phyloP scores from a whole-genome alignment of 768 basidiomycete genomes.

The Russula dissimulans region DNA sequence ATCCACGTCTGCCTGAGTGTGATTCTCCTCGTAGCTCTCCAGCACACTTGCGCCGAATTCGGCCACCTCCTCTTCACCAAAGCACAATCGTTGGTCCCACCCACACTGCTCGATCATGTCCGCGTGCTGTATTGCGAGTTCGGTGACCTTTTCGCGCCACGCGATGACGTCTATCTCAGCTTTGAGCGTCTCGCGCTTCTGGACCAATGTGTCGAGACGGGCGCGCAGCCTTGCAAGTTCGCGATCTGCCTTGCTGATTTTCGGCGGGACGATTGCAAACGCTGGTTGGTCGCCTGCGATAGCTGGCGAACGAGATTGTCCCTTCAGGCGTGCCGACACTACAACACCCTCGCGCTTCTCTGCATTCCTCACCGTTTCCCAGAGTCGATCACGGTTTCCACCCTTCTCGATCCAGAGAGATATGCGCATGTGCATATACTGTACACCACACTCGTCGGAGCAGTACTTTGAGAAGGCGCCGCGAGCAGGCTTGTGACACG shows the following conservation, averaged over 20 bases:
- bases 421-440: constrained; percentile 58
- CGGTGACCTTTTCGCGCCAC: constrained; percentile 62
- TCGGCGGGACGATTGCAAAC: constrained; percentile 26
- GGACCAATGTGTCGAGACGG: constrained; percentile 48
- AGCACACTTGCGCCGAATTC: constrained; percentile 58
- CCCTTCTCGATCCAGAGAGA: constrained; percentile 53
- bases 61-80: constrained; percentile 71
- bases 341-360: constrained; percentile 64
- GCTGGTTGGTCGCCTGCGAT: not conserved
- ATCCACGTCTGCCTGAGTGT: constrained; percentile 34
- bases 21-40: constrained; percentile 51
- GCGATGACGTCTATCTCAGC: constrained; percentile 57
- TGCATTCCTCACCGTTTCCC: constrained; percentile 65
- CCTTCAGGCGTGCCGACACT: constrained; percentile 26
- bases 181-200: constrained; percentile 54
- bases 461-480: constrained; percentile 87
- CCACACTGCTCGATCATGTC: constrained; percentile 67
- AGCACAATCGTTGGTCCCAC: constrained; percentile 80
- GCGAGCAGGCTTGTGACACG: constrained; percentile 74
- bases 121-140: constrained; percentile 58
- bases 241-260: constrained; percentile 43
- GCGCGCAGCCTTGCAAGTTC: constrained; percentile 46
- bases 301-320: constrained; percentile 2
- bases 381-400: constrained; percentile 54
- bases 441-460: constrained; percentile 78